A percentile compares a stretch with the other conserved stretches of the same genome.
These are phyloP conservation scores for Phytophthora ramorum DNA, from an alignment of 352 stramenopile species.

Conservation along the genomic window DNA sequence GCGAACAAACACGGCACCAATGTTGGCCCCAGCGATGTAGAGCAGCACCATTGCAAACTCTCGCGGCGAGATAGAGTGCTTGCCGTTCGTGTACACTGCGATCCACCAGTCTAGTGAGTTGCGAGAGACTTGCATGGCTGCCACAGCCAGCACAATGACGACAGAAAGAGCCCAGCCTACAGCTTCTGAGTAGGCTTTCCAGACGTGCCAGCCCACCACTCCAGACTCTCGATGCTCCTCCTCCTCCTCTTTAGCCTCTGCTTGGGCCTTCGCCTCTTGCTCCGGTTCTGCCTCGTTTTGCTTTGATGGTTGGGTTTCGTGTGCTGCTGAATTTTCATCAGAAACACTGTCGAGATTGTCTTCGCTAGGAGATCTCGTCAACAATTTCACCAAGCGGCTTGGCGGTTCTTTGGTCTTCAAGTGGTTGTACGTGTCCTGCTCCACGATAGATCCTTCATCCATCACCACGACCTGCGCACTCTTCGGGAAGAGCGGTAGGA, in stretches of 20 bases:
- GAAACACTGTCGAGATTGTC: background rate
- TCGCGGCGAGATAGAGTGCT: conserved; percentile 53
- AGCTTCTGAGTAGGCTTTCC: conserved; percentile 60
- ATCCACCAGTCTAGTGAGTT: conserved; percentile 90
- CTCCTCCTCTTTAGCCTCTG: conserved; percentile 16
- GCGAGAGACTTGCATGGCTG: conserved; percentile 79
- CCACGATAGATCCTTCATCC: conserved; percentile 57
- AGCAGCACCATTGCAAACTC: conserved; percentile 67
- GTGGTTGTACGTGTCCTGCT: conserved; percentile 42
- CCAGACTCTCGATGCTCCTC: conserved; percentile 77
- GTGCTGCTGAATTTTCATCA: background rate
- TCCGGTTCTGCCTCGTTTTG: conserved; percentile 4
- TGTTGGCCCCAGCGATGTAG: conserved; percentile 74
- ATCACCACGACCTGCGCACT: conserved; percentile 62
- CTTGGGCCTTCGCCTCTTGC: conserved; percentile 8
- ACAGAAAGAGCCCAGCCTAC: conserved; percentile 60
- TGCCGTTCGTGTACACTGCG: conserved; percentile 75
- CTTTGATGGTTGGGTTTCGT: background rate
- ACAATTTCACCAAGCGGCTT: conserved; percentile 39
- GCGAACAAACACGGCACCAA: conserved; percentile 68
- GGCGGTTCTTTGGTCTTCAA: conserved; percentile 27
- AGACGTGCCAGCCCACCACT: conserved; percentile 60
- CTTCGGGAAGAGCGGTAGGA: conserved; percentile 60
- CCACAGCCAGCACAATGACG: conserved; percentile 56
- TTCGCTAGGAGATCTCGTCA: conserved; percentile 19